Base-by-base conservation (phyloP, 805 yeast species). In the Teunomyces gatunensis region DNA sequence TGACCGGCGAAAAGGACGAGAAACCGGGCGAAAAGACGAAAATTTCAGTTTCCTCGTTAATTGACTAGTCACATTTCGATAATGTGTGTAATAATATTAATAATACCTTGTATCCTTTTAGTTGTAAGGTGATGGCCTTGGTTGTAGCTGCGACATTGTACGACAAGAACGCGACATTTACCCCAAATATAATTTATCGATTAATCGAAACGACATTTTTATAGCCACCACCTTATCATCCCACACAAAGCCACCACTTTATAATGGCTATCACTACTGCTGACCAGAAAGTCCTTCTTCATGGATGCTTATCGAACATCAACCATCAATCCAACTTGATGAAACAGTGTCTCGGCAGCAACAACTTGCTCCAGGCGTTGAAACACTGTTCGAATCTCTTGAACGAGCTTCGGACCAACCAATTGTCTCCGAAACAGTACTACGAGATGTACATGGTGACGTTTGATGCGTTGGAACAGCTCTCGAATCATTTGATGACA, bases 391-490 rank as follows among this genome's bases (percentile, higher is more conserved):
- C 96, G 28, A 81, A 84, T 25, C 82, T 90, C 70, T 73, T 94
- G 46, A 82, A 84, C 29, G 97, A 91, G 67, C 71, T 92, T 45
- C 75, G 97, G 46, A 86, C 92, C 3, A 81, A 85, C 43, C 73
- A 75, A 41, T 72, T 89, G 49, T 77, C 89, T 2, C 97, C 99
- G 0, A 90, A 90, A 62, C 91, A 88, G 64, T 94, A 94, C 74
- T 94, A 94, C 64, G 98, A 91, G 65, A 69, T 94, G 39, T 94
- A 92, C 69, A 85, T 87, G 53, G 74, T 85, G 41, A 84, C 87
- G 2, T 91, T 84, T 58, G 98, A 94, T 66, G 85, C 95, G 0
- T 70, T 94, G 61, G 85, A 85, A 32, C 67, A 77, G 35, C 72
- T 94, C 32, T 79, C 90, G 0, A 68, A 72, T 5, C 87, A 83